Evolutionary conservation across 139 green algal genomes (phyloP).

Genomic region (Helicosporidium sp.): DNA sequence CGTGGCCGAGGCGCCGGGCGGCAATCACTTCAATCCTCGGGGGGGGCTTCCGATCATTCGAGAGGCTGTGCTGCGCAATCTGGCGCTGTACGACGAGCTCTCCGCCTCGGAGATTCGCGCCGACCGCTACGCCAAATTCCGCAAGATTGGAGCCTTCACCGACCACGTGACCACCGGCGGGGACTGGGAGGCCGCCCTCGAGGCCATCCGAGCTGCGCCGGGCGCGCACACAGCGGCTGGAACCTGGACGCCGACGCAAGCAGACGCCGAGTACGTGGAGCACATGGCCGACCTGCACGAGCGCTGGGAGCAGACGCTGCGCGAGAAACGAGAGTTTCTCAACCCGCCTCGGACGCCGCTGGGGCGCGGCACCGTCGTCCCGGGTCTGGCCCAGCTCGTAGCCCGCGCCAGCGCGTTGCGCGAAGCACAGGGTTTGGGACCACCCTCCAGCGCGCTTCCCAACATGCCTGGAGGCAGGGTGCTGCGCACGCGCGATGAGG

Average conservation of each 20-base stretch:
- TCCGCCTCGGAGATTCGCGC: constrained; percentile 50
- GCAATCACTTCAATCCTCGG: constrained; percentile 70
- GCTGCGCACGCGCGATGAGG: too few relatives aligned
- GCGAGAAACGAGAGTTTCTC: too few relatives aligned
- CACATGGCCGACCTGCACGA: constrained; percentile 50
- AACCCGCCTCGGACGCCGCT: too few relatives aligned
- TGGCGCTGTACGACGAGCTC: constrained; percentile 41
- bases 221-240: constrained; percentile 49
- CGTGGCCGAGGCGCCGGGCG: constrained; percentile 73
- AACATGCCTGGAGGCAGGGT: too few relatives aligned
- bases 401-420: too few relatives aligned
- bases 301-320: constrained; percentile 46
- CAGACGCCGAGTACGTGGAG: constrained; percentile 58
- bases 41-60: constrained; percentile 66
- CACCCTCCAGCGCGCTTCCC: too few relatives aligned
- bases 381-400: too few relatives aligned
- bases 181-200: constrained; percentile 26
- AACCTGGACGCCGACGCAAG: constrained; percentile 45
- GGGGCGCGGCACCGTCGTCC: too few relatives aligned
- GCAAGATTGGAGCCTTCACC: constrained; percentile 52
- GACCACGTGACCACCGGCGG: constrained; percentile 60
- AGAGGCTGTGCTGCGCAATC: constrained; percentile 45
- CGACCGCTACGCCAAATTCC: constrained; percentile 64
- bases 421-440: too few relatives aligned
- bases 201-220: constrained; percentile 19